Evolutionary conservation across 306 rosid genomes (phyloP).

Genomic region (Vicia villosa): DNA sequence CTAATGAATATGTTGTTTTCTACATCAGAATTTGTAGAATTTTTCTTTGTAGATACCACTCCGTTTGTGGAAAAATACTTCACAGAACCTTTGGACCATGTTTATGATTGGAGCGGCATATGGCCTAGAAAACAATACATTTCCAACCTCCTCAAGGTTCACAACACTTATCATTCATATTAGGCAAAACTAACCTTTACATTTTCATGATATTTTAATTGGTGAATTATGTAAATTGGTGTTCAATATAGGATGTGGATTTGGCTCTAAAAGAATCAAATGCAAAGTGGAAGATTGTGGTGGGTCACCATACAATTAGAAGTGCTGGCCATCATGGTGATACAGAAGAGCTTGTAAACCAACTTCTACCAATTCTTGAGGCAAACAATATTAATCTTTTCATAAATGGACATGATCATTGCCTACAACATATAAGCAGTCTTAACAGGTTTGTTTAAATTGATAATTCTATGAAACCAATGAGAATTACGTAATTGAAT

Average conservation of each 20-base stretch:
- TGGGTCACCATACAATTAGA: conserved; percentile 76
- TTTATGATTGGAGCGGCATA: conserved; percentile 74
- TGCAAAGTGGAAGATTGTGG: conserved; percentile 74
- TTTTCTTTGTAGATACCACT: conserved; percentile 83
- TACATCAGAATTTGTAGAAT: conserved; percentile 53
- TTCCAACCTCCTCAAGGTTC: conserved; percentile 63
- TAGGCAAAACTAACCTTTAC: not conserved
- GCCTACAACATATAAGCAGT: conserved; percentile 61
- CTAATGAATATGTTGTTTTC: not conserved
- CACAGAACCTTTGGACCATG: conserved; percentile 40
- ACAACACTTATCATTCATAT: not conserved
- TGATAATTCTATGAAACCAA: too few relatives aligned
- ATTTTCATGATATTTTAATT: not conserved
- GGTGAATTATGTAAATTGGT: not conserved
- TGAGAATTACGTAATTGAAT: too few relatives aligned
- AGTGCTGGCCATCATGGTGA: conserved; percentile 61
- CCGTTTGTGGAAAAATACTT: conserved; percentile 69
- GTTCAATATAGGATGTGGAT: conserved; percentile 48
- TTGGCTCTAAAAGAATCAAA: conserved; percentile 54
- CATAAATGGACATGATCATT: conserved; percentile 85
- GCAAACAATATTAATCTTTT: conserved; percentile 59
- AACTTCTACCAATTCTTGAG: conserved; percentile 71
- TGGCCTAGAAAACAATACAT: conserved; percentile 53
- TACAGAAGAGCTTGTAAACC: conserved; percentile 55
- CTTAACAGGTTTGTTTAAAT: conserved; percentile 33